Evolutionary conservation across 1,139 yeast genomes (phyloP), one percentile per base, ranked within the genome.

Genomic region (Yamadazyma mexicana): DNA sequence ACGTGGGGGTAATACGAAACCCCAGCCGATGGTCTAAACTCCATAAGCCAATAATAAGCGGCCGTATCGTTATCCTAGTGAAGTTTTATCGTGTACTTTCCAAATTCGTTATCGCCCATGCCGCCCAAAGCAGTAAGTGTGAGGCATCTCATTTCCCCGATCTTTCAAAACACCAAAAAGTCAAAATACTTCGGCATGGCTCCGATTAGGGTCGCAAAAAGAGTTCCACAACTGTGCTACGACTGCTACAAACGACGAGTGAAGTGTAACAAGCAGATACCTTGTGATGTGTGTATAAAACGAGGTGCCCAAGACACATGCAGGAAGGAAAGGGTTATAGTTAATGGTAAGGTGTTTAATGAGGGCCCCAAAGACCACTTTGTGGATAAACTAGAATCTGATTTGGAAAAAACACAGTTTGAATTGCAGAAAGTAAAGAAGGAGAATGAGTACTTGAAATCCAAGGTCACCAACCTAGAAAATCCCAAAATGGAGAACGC

Each of bases 221-320:
- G 66, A 31, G 49, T 50, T 0, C 58, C 62, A 8, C 48, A 52
- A 37, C 50, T 63, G 2, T 61, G 67, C 38, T 42, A 44, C 17
- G 48, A 55, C 17, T 62, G 67, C 45, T 52, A 54, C 33, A 49
- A 45, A 29, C 48, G 63, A 26, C 49, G 59, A 37, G 64, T 62
- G 11, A 61, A 58, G 39, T 62, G 67, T 39, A 58, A 61, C 38
- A 57, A 59, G 42, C 52, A 59, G 40, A 50, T 60, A 2, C 67
- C 67, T 0, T 62, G 67, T 42, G 58, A 59, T 44, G 50, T 56
- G 5, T 61, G 66, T 35, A 58, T 59, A 8, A 46, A 49, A 8
- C 40, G 64, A 36, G 57, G 59, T 22, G 42, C 17, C 38, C 47
- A 17, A 17, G 34, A 31, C 7, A 16, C 32, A 3, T 49, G 53